A percentile compares a stretch with the other conserved stretches of the same genome.
Evolutionary conservation across 768 basidiomycete species (phyloP).

Genomic region (Kwoniella sp.): DNA sequence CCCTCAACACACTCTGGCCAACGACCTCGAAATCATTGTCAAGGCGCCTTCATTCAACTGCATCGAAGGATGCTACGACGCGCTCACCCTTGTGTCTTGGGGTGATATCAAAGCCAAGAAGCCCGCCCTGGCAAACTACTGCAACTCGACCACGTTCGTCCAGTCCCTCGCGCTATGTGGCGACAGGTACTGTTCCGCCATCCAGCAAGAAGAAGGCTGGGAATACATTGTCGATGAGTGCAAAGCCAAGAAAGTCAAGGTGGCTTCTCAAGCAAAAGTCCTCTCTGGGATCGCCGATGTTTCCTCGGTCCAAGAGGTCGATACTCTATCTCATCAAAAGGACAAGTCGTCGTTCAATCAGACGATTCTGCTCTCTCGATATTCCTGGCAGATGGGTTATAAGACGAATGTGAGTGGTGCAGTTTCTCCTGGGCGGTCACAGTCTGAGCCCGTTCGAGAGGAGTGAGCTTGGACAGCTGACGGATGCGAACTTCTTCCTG

Average conservation of each 20-base stretch:
- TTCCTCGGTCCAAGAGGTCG: background rate
- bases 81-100: slow-evolving; percentile 2
- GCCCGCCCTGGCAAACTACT: slow-evolving; percentile 6
- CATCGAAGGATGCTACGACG: slow-evolving; percentile 15
- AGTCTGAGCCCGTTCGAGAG: no score
- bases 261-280: background rate
- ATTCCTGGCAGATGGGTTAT: slow-evolving; percentile 9
- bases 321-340: slow-evolving; percentile 2
- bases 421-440: no score
- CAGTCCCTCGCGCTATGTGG: slow-evolving; percentile 11
- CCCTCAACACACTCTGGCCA: background rate
- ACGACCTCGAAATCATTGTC: background rate
- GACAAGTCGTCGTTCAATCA: slow-evolving; percentile 5
- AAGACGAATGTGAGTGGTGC: slow-evolving; percentile 12
- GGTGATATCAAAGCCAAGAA: slow-evolving; percentile 16
- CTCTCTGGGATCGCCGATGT: background rate
- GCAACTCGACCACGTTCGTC: slow-evolving; percentile 11
- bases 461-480: no score
- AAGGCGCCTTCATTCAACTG: slow-evolving; percentile 5
- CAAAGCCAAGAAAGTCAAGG: slow-evolving; percentile 2
- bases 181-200: slow-evolving; percentile 4
- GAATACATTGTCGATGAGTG: slow-evolving; percentile 7
- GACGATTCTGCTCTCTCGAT: slow-evolving; percentile 4
- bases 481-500: no score
- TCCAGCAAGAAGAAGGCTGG: slow-evolving; percentile 10